These are phyloP conservation scores for Nemophila menziesii DNA, from an alignment of 257 asterid genomes.

Conservation along the genomic window DNA sequence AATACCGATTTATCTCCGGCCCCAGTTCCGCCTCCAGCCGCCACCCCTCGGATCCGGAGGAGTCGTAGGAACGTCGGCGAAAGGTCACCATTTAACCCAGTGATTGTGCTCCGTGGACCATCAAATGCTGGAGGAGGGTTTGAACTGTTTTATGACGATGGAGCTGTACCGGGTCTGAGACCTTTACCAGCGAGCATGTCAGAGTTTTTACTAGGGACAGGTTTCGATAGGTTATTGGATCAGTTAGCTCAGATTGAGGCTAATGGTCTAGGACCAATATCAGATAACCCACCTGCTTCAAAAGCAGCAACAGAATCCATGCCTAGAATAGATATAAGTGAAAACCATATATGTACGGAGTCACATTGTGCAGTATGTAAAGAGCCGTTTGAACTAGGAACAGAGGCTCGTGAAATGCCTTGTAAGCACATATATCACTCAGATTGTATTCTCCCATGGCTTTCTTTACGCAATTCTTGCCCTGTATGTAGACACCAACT, in stretches of 20 bases:
- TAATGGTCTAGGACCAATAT: constrained; percentile 52
- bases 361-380: constrained; percentile 78
- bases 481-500: constrained; percentile 78
- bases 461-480: constrained; percentile 60
- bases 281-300: constrained; percentile 75
- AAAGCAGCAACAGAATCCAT: constrained; percentile 63
- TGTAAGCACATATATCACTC: constrained; percentile 80
- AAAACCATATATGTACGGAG: constrained; percentile 33
- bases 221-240: constrained; percentile 69
- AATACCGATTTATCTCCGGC: constrained; percentile 28
- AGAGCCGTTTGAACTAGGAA: constrained; percentile 63
- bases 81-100: constrained; percentile 82
- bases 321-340: constrained; percentile 50
- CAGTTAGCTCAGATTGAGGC: constrained; percentile 64
- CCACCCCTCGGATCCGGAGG: constrained; percentile 51
- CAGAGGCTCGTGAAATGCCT: constrained; percentile 75
- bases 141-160: constrained; percentile 73
- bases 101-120: constrained; percentile 66
- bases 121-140: constrained; percentile 36
- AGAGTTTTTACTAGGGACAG: constrained; percentile 74
- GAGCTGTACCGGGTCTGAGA: constrained; percentile 67
- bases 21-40: constrained; percentile 16
- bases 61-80: constrained; percentile 60
- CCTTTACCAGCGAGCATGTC: constrained; percentile 68
- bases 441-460: constrained; percentile 82